Percentiles rank a stretch among this genome's conserved stretches.
Conservation (phyloP, 768 basidiomycete genomes). For the Leccinum disarticulatum region DNA sequence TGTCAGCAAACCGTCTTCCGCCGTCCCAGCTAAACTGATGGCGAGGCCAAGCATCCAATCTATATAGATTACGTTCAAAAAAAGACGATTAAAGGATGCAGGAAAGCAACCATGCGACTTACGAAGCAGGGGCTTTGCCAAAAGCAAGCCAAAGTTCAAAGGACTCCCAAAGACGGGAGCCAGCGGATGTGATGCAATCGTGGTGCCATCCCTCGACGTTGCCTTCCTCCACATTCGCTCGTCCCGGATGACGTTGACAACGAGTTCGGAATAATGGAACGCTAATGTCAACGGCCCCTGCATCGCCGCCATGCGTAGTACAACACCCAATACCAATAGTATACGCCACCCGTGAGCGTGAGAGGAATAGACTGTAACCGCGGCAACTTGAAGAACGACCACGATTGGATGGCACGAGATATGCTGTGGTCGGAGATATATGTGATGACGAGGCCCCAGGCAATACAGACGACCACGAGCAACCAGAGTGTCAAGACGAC, state of each 20-base stretch:
- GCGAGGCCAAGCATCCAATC: slow-evolving; percentile 37
- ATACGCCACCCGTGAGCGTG: slow-evolving; percentile 12
- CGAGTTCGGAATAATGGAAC: slow-evolving; percentile 30
- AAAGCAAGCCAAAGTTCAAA: slow-evolving; percentile 16
- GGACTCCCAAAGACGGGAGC: slow-evolving; percentile 19
- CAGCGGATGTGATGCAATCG: slow-evolving; percentile 20
- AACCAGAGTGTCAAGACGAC: no score
- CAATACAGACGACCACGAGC: no score
- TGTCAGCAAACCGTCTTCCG: slow-evolving; percentile 10
- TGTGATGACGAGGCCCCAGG: no score
- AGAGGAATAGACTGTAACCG: slow-evolving; percentile 22
- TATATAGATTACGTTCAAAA: slow-evolving; percentile 3
- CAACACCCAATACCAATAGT: slow-evolving; percentile 27
- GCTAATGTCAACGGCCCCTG: slow-evolving; percentile 30
- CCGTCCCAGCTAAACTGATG: slow-evolving; percentile 18
- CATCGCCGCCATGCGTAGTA: slow-evolving; percentile 25
- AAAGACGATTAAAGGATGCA: neutral
- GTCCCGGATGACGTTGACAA: slow-evolving; percentile 31
- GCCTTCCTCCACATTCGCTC: slow-evolving; percentile 30
- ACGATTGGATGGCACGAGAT: slow-evolving; percentile 7
- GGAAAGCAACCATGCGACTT: slow-evolving; percentile 2
- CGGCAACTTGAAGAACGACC: slow-evolving; percentile 35
- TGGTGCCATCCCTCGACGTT: slow-evolving; percentile 13
- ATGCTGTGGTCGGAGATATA: slow-evolving; percentile 8
- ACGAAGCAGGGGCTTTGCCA: slow-evolving; percentile 29